Evolutionary conservation across 2,329 filamentous ascomycete species (phyloP), one percentile per base, ranked within the genome.

Genomic region (Coniochaeta ligniaria): DNA sequence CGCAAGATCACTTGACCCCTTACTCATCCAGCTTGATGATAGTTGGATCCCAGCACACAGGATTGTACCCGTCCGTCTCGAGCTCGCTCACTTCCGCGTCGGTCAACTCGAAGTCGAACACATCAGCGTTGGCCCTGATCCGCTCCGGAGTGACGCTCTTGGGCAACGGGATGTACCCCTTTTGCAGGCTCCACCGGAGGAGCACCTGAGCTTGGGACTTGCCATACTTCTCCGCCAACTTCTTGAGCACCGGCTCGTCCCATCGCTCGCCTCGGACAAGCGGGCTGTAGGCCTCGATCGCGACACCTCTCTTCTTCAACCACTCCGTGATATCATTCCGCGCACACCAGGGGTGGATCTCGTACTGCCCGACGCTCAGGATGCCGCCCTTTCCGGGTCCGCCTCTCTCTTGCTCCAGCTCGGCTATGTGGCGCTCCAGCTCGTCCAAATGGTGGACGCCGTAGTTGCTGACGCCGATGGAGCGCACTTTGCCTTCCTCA

Each of bases 321-420:
- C 92, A 97, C 55, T 83, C 77, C 9, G 87, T 86, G 63, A 97
- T 91, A 69, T 96, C 92, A 24, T 80, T 77, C n/a, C 92, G 81
- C 9, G 86, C 81, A 47, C 92, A 84, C 92, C 92, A 97, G 0
- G 93, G 93, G 74, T 97, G 93, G 12, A 97, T 77, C 75, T 97
- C 93, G 74, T 89, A 92, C 75, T 96, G 93, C 45, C 91, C 92
- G 41, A 96, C 89, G 63, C 87, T 89, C 68, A 96, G 82, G 45
- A 91, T 78, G 26, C 91, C 91, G 52, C 84, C 86, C 65, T 85
- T 87, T 11, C 86, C 87, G 61, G 78, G 75, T 1, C 84, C 85
- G 54, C 85, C 81, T 50, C 83, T 80, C 72, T 85, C 83, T 20
- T 71, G 69, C 68, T 90, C 87, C 0, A 87, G 81, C 71, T 87